Evolutionary conservation across 2,329 filamentous ascomycete species (phyloP).

Genomic region (Alternaria incomplexa): DNA sequence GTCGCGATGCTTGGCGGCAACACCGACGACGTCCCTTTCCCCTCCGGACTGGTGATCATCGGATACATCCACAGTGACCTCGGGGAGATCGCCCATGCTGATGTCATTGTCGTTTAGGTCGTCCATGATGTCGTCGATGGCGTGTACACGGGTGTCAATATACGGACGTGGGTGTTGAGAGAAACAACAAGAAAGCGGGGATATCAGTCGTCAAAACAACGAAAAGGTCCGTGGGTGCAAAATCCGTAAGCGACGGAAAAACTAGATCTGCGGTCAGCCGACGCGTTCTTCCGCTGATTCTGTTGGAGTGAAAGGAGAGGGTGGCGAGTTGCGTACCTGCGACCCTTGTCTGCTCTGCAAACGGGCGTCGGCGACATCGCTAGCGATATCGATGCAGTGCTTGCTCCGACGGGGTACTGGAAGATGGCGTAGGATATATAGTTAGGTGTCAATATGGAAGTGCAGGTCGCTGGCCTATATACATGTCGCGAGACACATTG

Average conservation of each 20-base stretch:
- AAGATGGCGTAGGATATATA: not conserved
- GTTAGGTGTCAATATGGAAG: not conserved
- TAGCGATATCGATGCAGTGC: not conserved
- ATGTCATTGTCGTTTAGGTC: rapidly evolving
- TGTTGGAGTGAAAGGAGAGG: not conserved
- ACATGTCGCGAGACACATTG: not conserved
- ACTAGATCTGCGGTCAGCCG: not conserved
- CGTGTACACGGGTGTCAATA: not conserved
- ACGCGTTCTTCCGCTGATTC: not conserved
- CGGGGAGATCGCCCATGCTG: not conserved
- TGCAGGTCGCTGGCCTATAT: not conserved
- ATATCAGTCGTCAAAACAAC: not conserved
- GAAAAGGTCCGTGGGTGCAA: not conserved
- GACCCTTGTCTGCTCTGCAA: not conserved
- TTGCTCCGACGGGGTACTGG: not conserved
- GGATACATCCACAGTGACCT: too few species aligned
- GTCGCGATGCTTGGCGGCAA: too few species aligned
- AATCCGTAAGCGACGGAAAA: not conserved
- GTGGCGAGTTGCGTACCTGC: not conserved
- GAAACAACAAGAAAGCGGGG: not conserved
- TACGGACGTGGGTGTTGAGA: rapidly evolving
- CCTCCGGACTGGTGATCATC: too few species aligned
- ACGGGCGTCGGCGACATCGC: not conserved
- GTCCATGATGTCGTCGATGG: not conserved
- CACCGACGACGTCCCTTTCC: too few species aligned